Conservation (phyloP, 2,329 filamentous ascomycete species). For the Neonectria magnoliae region DNA sequence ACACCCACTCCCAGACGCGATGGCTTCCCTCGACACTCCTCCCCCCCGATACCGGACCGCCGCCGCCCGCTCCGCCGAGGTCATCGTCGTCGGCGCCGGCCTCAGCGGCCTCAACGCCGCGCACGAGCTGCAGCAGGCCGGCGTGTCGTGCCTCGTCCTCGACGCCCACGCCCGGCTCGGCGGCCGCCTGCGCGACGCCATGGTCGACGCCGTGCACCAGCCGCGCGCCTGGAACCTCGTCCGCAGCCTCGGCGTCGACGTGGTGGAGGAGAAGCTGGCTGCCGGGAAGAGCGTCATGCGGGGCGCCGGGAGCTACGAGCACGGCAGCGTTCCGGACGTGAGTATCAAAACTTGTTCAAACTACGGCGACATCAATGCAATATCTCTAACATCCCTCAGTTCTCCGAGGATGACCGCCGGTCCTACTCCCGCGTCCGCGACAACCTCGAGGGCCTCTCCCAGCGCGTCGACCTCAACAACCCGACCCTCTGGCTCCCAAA, state of each 20-base stretch:
- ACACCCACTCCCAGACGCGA: neutral
- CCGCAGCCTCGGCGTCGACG: conserved; percentile 21
- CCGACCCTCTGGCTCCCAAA: conserved; percentile 27
- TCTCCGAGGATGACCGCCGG: conserved; percentile 25
- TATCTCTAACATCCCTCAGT: conserved; percentile 5
- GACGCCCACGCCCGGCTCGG: conserved; percentile 29
- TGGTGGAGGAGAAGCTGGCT: conserved; percentile 18
- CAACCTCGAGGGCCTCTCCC: conserved; percentile 34
- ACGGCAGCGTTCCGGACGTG: conserved; percentile 16
- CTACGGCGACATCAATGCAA: neutral
- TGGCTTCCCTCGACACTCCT: neutral
- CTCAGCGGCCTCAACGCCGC: conserved; percentile 41
- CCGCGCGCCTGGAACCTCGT: conserved; percentile 22
- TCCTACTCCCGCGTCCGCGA: conserved; percentile 29
- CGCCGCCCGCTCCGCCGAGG: conserved; percentile 29
- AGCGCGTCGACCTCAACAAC: conserved; percentile 31
- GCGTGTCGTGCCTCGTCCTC: conserved; percentile 38
- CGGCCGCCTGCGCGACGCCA: conserved; percentile 28
- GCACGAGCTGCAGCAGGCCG: conserved; percentile 34
- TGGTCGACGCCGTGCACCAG: conserved; percentile 35
- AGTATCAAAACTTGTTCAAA: neutral
- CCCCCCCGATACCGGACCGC: conserved; percentile 12
- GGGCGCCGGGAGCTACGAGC: conserved; percentile 18
- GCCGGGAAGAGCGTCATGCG: conserved; percentile 18
- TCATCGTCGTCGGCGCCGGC: conserved; percentile 40